Base-by-base conservation (phyloP, 2,329 filamentous ascomycete genomes). In the Fusarium ambrosium region DNA sequence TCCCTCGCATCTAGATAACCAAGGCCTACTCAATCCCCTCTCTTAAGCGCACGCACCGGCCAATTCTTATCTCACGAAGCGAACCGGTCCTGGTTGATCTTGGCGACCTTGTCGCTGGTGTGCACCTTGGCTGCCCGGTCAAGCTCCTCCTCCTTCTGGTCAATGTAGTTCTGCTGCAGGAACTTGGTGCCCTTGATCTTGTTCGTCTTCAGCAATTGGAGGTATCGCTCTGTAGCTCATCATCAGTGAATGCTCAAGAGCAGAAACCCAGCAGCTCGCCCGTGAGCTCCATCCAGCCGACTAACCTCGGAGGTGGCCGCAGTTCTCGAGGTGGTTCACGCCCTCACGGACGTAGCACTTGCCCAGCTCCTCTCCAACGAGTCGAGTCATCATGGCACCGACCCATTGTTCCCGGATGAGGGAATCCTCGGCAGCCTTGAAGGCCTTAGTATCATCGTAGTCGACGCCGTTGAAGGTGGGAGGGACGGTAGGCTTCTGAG, bases 361-460 rank as follows among this genome's bases (percentile, higher is more conserved):
- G 84, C 92, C 89, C 86, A 97, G 87, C 87, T 97, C 94, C 83
- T 96, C 93, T 74, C 93, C 88, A 65, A 97, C 93, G 73, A 97
- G 86, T 71, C 94, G 89, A 68, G 93, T 93, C 94, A 95, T 97
- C 94, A 97, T 97, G 82, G 92, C 92, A 82, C 91, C 92, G 70
- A 97, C 93, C 94, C 94, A 97, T 87, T 97, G 94, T 86, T 97
- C 94, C 73, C 94, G 89, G 79, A 97, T 90, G 67, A 97, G 89
- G 75, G 94, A 90, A 83, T 97, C 94, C 83, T 96, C 94, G 64
- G 94, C 94, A 71, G 92, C 91, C 87, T 96, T 97, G 82, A 97
- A 88, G 78, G 91, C 90, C 82, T 90, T 91, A 82, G 92, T 95
- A 86, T 97, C 93, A 77, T 95, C 92, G 86, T 93, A 97, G 87